Base-by-base conservation (phyloP, 2,329 filamentous ascomycete genomes). In the Orbilia brochopaga region DNA sequence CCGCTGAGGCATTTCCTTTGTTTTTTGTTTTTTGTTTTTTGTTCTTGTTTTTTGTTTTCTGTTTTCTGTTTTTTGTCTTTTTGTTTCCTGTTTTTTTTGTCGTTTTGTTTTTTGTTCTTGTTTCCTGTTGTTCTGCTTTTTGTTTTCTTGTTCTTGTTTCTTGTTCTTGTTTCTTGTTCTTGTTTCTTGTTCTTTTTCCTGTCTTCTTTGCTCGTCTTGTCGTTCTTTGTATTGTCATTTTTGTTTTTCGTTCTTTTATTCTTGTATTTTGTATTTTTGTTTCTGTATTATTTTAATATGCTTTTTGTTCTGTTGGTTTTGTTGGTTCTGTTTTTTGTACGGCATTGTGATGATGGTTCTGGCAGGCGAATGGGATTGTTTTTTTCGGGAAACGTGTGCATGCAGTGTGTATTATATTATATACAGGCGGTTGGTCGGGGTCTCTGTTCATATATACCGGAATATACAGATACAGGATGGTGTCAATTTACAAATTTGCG, bases 41-140 rank as follows among this genome's bases (percentile, higher is more conserved):
- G 37, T 60, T 53, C 54, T 53, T 50, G n/a, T 46, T 53, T 61
- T 57, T 57, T 27, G 11, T 15, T 48, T 19, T 17, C 30, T 35
- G 44, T n/a, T 27, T 37, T 37, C 35, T 15, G 48, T 40, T 55
- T n/a, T 40, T n/a, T 24, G 23, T 48, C 48, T 30, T 62, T 56
- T 24, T n/a, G 54, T 56, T 67, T 69, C 60, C 35, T 40, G 58
- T 32, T 55, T 53, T 42, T 48, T 59, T 53, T 55, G 35, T 55
- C 30, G 21, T 37, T 19, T 55, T 5, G 11, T 42, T 24, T n/a
- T 32, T 50, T 35, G 35, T 37, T 44, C 51, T 32, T 13, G 2
- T 56, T 30, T 35, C 40, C n/a, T n/a, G n/a, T n/a, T n/a, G n/a
- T n/a, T n/a, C n/a, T n/a, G n/a, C n/a, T 42, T 46, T 48, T 59